Conservation (phyloP, 1,284 basidiomycete species). For the Marasmius tenuissimus region DNA sequence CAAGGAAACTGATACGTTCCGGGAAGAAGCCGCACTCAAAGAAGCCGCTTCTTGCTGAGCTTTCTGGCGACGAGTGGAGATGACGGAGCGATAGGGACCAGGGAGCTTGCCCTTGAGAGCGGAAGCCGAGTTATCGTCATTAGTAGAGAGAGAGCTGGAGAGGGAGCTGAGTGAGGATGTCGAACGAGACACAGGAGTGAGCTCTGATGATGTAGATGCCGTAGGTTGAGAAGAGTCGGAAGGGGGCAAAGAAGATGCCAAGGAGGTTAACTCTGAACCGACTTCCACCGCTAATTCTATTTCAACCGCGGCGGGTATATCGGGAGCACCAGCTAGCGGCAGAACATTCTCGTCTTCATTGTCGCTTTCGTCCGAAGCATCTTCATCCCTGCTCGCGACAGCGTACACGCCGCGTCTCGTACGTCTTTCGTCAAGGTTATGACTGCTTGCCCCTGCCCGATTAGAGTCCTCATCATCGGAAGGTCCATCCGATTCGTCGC, state of each 20-base stretch:
- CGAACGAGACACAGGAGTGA: slow-evolving; percentile 28
- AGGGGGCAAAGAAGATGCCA: slow-evolving; percentile 38
- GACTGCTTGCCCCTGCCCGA: slow-evolving; percentile 34
- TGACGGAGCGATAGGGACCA: slow-evolving; percentile 51
- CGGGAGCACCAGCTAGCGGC: slow-evolving; percentile 43
- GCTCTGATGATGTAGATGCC: slow-evolving; percentile 21
- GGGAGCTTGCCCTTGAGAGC: slow-evolving; percentile 25
- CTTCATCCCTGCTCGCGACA: slow-evolving; percentile 54
- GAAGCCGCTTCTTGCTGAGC: slow-evolving; percentile 25
- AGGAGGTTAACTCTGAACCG: slow-evolving; percentile 46
- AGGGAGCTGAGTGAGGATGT: slow-evolving; percentile 39
- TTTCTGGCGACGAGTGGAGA: slow-evolving; percentile 61
- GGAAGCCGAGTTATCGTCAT: slow-evolving; percentile 14
- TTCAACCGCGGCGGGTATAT: slow-evolving; percentile 45
- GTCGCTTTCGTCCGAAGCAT: slow-evolving; percentile 54
- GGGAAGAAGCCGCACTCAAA: slow-evolving; percentile 3
- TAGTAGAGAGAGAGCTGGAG: slow-evolving; percentile 26
- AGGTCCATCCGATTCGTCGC: slow-evolving; percentile 39
- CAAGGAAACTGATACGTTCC: slow-evolving; percentile 21
- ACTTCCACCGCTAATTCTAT: slow-evolving; percentile 53
- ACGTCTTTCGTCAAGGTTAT: slow-evolving; percentile 68
- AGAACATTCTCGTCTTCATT: slow-evolving; percentile 45
- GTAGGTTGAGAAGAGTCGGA: slow-evolving; percentile 28
- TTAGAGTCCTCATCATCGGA: slow-evolving; percentile 45
- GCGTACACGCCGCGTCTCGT: slow-evolving; percentile 79